A percentile compares a stretch with the other conserved stretches of the same genome.
phyloP scores from a whole-genome alignment of 2,329 filamentous ascomycete species.

The Biscogniauxia sp. region DNA sequence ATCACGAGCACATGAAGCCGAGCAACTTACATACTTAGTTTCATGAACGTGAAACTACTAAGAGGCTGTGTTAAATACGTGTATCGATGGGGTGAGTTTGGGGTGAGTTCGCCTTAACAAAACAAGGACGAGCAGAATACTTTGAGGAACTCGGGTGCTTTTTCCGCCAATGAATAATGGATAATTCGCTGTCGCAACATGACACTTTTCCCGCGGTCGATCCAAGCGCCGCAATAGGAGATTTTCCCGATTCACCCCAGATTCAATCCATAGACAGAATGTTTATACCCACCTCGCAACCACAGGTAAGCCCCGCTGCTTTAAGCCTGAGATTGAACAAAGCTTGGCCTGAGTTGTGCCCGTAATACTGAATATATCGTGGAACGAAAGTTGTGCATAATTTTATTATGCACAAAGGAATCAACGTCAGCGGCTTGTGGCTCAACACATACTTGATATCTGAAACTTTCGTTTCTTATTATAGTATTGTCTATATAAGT shows the following conservation, averaged over 20 bases:
- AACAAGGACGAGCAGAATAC: neutral
- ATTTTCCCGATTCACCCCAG: neutral
- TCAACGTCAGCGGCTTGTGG: no score
- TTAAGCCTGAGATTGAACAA: no score
- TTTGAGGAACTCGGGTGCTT: neutral
- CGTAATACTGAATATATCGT: no score
- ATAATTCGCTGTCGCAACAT: neutral
- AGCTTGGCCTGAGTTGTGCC: no score
- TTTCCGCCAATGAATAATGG: neutral
- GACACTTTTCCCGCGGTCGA: neutral
- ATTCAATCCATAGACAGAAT: neutral
- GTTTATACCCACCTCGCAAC: no score
- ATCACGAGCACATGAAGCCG: neutral
- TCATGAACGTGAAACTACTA: neutral
- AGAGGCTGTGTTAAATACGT: neutral
- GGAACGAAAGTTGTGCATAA: no score
- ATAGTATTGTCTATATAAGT: no score
- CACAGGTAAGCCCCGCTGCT: no score
- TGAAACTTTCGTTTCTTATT: no score
- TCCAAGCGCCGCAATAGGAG: neutral
- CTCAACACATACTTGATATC: no score
- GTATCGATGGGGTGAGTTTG: neutral
- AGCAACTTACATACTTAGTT: neutral
- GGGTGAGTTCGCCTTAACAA: neutral
- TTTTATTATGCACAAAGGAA: no score